Evolutionary conservation across 164 flowering plant species (phyloP).

Genomic region (Piper betle): DNA sequence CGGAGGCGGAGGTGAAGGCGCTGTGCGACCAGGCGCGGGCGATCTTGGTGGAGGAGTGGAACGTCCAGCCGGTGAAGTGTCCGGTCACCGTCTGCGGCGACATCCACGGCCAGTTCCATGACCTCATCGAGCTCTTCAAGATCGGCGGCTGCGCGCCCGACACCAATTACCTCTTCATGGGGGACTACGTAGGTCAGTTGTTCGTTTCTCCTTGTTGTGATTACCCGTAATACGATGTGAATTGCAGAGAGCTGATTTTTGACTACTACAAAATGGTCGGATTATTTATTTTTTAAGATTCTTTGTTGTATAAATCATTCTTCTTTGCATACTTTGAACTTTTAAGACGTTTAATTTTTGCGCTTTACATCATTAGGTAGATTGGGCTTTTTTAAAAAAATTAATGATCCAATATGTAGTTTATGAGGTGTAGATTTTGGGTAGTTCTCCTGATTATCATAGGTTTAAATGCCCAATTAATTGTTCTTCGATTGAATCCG

Average conservation of each 20-base stretch:
- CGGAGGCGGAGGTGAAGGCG: slow-evolving; percentile 69
- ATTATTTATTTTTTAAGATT: too few relatives aligned
- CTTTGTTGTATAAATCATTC: too few relatives aligned
- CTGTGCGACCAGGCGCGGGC: slow-evolving; percentile 76
- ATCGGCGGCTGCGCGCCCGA: slow-evolving; percentile 36
- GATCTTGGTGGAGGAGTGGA: slow-evolving; percentile 81
- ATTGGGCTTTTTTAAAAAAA: not conserved
- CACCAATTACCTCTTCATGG: slow-evolving; percentile 36
- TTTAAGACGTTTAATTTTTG: too few relatives aligned
- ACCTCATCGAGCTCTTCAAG: slow-evolving; percentile 34
- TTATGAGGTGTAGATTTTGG: too few relatives aligned
- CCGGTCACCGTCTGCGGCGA: slow-evolving; percentile 44
- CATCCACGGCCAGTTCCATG: slow-evolving; percentile 36
- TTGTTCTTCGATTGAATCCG: not conserved
- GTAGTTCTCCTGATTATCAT: not conserved
- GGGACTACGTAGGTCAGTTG: slow-evolving; percentile 32
- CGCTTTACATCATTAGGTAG: too few relatives aligned
- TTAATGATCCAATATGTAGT: not conserved
- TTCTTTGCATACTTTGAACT: too few relatives aligned
- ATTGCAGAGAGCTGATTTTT: too few relatives aligned
- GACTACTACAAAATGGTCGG: too few relatives aligned
- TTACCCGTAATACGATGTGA: too few relatives aligned
- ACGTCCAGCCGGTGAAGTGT: slow-evolving; percentile 62
- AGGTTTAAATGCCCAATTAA: not conserved
- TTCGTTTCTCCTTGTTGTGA: not conserved